These are phyloP conservation scores for Kwoniella newhampshirensis DNA, from an alignment of 768 basidiomycete species.

Conservation along the genomic window DNA sequence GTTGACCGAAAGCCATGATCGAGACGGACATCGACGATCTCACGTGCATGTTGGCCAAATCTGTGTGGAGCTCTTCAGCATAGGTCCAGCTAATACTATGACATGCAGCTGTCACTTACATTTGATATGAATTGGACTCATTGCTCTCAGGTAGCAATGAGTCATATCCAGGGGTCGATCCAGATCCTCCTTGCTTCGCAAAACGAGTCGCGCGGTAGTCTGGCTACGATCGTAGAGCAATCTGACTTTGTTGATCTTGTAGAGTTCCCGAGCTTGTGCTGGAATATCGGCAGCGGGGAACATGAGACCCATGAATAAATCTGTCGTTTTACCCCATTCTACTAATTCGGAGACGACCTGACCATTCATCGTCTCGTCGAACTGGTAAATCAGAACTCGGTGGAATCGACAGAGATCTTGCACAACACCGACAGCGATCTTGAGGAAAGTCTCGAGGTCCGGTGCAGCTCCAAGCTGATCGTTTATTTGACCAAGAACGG, in stretches of 20 bases:
- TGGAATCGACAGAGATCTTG: constrained; percentile 81
- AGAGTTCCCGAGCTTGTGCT: constrained; percentile 65
- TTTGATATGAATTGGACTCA: constrained; percentile 82
- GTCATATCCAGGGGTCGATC: constrained; percentile 76
- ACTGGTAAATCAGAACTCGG: constrained; percentile 76
- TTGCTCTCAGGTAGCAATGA: constrained; percentile 76
- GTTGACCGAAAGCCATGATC: constrained; percentile 71
- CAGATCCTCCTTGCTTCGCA: constrained; percentile 64
- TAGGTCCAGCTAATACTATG: constrained; percentile 14
- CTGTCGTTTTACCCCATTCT: constrained; percentile 71
- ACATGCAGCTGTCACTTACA: constrained; percentile 56
- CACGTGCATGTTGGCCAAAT: constrained; percentile 77
- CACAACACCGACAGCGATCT: constrained; percentile 69
- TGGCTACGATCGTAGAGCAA: constrained; percentile 72
- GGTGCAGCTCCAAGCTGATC: constrained; percentile 70
- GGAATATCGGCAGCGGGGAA: constrained; percentile 56
- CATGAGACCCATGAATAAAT: constrained; percentile 61
- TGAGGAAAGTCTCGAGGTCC: constrained; percentile 68
- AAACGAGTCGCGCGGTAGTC: constrained; percentile 70
- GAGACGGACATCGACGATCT: constrained; percentile 84
- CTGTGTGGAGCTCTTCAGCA: constrained; percentile 56
- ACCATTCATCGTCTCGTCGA: constrained; percentile 77
- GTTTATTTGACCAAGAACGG: constrained; percentile 74
- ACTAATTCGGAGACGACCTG: constrained; percentile 74
- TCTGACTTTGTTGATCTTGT: constrained; percentile 74